phyloP scores from a whole-genome alignment of 192 early-diverging fungal genomes.

The Coemansia sp. region DNA sequence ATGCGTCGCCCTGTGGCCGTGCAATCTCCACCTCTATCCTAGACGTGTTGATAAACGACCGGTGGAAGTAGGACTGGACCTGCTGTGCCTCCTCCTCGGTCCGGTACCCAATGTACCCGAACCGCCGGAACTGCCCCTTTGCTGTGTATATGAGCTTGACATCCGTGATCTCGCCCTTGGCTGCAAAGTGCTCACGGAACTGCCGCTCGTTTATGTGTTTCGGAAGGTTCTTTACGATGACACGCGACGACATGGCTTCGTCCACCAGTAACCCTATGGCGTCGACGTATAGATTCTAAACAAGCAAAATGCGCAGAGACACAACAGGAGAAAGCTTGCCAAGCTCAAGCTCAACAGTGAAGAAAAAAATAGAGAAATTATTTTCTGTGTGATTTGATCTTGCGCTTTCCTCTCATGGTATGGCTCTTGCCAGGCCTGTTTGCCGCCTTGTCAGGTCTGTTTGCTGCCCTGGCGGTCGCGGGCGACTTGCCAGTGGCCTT shows the following conservation, averaged over 20 bases:
- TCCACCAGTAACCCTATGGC: too few relatives aligned
- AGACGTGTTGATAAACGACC: slow-evolving; percentile 88
- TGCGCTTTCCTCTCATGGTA: too few relatives aligned
- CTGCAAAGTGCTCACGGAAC: slow-evolving; percentile 79
- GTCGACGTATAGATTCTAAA: too few relatives aligned
- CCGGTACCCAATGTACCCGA: slow-evolving; percentile 90
- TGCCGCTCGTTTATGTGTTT: slow-evolving; percentile 79
- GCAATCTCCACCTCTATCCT: slow-evolving; percentile 82
- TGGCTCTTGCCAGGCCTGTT: too few relatives aligned
- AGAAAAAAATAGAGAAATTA: too few relatives aligned
- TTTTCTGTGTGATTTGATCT: too few relatives aligned
- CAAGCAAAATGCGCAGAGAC: too few relatives aligned
- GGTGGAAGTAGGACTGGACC: slow-evolving; percentile 81
- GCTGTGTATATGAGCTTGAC: slow-evolving; percentile 76
- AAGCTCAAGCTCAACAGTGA: too few relatives aligned
- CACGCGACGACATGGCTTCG: slow-evolving; percentile 51
- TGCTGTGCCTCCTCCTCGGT: slow-evolving; percentile 79
- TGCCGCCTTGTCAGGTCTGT: too few relatives aligned
- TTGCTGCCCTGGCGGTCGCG: too few relatives aligned
- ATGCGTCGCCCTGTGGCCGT: slow-evolving; percentile 76
- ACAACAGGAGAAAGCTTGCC: too few relatives aligned
- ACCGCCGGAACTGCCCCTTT: slow-evolving; percentile 62
- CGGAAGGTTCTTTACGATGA: slow-evolving; percentile 97
- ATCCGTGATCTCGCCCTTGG: slow-evolving; percentile 86
- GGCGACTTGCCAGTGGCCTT: too few relatives aligned